Percentiles rank a stretch among this genome's conserved stretches.
These are phyloP conservation scores for Liquidambar formosana DNA, from an alignment of 164 flowering plant species.

Conservation along the genomic window DNA sequence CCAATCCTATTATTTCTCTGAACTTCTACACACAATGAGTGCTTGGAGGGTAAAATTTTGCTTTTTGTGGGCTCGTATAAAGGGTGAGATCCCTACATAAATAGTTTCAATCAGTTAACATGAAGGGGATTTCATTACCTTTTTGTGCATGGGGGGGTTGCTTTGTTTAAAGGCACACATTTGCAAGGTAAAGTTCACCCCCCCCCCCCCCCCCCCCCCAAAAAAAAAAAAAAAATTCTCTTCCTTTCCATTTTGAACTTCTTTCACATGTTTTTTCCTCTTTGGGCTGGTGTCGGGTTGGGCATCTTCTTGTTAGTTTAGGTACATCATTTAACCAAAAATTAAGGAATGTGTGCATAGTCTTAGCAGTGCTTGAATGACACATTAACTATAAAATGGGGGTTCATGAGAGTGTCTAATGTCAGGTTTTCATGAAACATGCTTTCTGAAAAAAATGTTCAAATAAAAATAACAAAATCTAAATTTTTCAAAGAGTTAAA, in stretches of 20 bases:
- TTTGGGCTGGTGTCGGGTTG: not conserved
- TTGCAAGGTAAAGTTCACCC: not conserved
- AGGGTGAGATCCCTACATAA: conserved; percentile 71
- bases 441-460: too few species aligned
- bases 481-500: not conserved
- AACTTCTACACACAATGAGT: conserved; percentile 57
- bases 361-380: too few species aligned
- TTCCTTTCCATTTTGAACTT: too few species aligned
- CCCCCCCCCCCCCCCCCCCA: too few species aligned
- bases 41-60: conserved; percentile 44
- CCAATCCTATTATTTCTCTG: conserved; percentile 35
- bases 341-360: too few species aligned
- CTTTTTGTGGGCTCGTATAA: conserved; percentile 59
- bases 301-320: not conserved
- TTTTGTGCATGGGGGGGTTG: not conserved
- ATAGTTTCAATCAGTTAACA: conserved; percentile 15
- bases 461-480: too few species aligned
- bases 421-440: too few species aligned
- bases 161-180: not conserved
- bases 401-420: too few species aligned
- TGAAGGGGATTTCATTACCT: not conserved
- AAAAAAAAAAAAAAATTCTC: too few species aligned
- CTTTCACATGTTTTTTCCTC: too few species aligned
- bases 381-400: too few species aligned
- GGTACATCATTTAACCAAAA: not conserved